Percentiles rank a stretch among this genome's conserved stretches.
phyloP scores from a whole-genome alignment of 2,329 filamentous ascomycete species.

The Pseudogymnoascus sp. region DNA sequence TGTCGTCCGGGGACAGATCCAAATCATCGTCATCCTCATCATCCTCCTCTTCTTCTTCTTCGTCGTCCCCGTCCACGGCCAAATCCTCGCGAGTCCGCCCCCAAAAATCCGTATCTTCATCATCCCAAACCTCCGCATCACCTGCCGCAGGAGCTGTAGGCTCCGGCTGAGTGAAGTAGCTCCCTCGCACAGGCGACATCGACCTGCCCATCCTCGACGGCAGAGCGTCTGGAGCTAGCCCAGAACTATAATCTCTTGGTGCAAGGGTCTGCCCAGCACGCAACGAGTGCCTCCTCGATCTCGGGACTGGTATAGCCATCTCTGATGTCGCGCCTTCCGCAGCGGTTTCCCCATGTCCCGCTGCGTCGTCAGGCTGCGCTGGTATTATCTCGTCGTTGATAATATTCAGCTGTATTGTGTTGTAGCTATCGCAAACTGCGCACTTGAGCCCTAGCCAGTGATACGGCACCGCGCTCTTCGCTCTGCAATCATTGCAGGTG shows the following conservation, averaged over 20 bases:
- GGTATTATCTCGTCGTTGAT: conserved; percentile 35
- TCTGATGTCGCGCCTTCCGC: conserved; percentile 16
- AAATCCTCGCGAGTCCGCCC: conserved; percentile 37
- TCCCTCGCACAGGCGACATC: conserved; percentile 20
- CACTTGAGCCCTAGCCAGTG: conserved; percentile 96
- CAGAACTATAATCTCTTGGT: conserved; percentile 17
- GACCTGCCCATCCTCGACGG: conserved; percentile 26
- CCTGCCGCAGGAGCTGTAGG: conserved; percentile 39
- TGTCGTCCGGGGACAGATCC: conserved; percentile 34
- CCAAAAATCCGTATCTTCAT: conserved; percentile 40
- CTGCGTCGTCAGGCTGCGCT: conserved; percentile 17
- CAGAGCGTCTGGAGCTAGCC: conserved; percentile 21
- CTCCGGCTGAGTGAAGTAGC: conserved; percentile 16
- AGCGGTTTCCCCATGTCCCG: conserved; percentile 16
- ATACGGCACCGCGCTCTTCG: conserved; percentile 76
- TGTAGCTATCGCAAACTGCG: conserved; percentile 61
- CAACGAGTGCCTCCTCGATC: background rate
- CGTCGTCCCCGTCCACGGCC: conserved; percentile 16
- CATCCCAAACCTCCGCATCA: conserved; percentile 34
- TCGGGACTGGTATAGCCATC: conserved; percentile 9
- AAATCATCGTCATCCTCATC: conserved; percentile 24
- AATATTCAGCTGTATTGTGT: conserved; percentile 58
- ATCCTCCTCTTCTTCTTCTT: conserved; percentile 23
- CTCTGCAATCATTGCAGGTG: conserved; percentile 90
- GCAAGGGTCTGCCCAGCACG: conserved; percentile 10